Percentiles rank a stretch among this genome's conserved stretches.
These are phyloP conservation scores for Cyberlindnera euphorbiae DNA, from an alignment of 805 yeast genomes.

Conservation along the genomic window DNA sequence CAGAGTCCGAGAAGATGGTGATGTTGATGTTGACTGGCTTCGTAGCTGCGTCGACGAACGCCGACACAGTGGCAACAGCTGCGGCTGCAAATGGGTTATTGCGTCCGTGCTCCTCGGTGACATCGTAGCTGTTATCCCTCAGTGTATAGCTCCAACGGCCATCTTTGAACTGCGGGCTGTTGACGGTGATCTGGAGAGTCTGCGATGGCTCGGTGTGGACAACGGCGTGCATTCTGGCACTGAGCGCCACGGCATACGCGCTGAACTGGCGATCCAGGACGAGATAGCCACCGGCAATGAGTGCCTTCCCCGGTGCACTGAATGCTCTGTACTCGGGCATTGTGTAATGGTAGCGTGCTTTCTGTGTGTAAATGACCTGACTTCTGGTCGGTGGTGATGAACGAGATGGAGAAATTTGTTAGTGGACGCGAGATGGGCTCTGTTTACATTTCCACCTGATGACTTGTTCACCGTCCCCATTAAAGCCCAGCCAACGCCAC, in stretches of 20 bases:
- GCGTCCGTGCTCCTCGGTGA: constrained; percentile 29
- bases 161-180: constrained; percentile 71
- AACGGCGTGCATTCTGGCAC: constrained; percentile 84
- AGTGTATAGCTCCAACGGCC: constrained; percentile 65
- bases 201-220: constrained; percentile 23
- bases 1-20: constrained; percentile 78
- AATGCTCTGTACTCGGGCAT: constrained; percentile 29
- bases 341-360: neutral
- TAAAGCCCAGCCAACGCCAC: too few species aligned
- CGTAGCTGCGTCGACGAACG: constrained; percentile 37
- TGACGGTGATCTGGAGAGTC: constrained; percentile 35
- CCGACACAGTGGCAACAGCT: constrained; percentile 49
- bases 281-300: constrained; percentile 90
- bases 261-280: constrained; percentile 74
- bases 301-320: constrained; percentile 95
- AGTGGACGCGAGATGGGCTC: too few species aligned
- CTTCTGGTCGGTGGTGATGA: neutral
- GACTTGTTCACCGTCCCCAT: too few species aligned
- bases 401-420: too few species aligned
- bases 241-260: constrained; percentile 81
- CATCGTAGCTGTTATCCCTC: constrained; percentile 10
- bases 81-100: constrained; percentile 74
- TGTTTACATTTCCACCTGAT: too few species aligned
- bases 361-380: neutral
- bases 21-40: constrained; percentile 36